Percentiles rank a stretch among this genome's conserved stretches.
These are phyloP conservation scores for Cladosporium halotolerans DNA, from an alignment of 2,329 filamentous ascomycete genomes.

Conservation along the genomic window DNA sequence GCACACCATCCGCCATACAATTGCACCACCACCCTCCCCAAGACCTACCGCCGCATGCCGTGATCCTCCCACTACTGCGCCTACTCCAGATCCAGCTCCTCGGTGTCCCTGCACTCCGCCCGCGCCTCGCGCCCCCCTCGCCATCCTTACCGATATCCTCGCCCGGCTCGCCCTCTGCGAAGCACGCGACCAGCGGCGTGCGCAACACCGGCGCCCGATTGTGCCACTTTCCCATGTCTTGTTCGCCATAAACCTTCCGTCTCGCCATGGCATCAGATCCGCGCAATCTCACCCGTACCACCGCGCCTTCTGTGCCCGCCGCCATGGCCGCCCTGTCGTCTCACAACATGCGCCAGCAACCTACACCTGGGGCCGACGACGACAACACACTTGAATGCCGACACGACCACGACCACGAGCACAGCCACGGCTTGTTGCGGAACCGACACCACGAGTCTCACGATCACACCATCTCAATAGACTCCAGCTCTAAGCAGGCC, in stretches of 20 bases:
- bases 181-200: slow-evolving; percentile 4
- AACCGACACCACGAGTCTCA: slow-evolving; percentile 22
- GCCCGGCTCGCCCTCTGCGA: neutral
- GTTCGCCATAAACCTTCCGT: slow-evolving; percentile 8
- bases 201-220: neutral
- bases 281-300: slow-evolving; percentile 1
- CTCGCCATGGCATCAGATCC: slow-evolving; percentile 14
- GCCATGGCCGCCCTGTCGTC: slow-evolving; percentile 6
- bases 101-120: neutral
- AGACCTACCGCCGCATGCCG: neutral
- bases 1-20: slow-evolving; percentile 4
- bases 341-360: slow-evolving; percentile 15
- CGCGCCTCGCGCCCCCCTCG: neutral
- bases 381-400: slow-evolving; percentile 24
- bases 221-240: slow-evolving; percentile 9
- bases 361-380: slow-evolving; percentile 18
- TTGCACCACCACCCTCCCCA: slow-evolving; percentile 1
- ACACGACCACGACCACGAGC: slow-evolving; percentile 31
- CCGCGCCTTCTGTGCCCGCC: neutral
- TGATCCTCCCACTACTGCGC: neutral
- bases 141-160: neutral
- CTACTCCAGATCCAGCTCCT: neutral
- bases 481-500: slow-evolving; percentile 55
- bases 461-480: slow-evolving; percentile 34
- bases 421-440: slow-evolving; percentile 16